Base-by-base conservation (phyloP, 2,329 filamentous ascomycete species). In the Fusarium mangiferae region DNA sequence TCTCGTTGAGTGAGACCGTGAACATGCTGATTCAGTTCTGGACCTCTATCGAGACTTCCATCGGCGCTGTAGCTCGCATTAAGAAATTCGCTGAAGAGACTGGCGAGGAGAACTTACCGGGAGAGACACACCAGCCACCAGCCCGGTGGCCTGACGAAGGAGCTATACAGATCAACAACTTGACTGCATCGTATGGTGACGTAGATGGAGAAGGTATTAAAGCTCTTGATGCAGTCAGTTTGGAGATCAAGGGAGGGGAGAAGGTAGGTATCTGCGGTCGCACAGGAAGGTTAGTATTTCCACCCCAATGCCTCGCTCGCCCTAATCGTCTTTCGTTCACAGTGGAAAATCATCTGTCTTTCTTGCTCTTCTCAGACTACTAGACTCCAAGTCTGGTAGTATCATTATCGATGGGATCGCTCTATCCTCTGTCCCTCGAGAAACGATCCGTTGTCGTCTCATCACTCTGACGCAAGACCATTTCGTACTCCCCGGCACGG, bases 311-410 rank as follows among this genome's bases (percentile, higher is more conserved):
- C 11, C 28, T 30, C 22, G 18, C 14, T 20, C 38, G 28, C 35
- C 38, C 51, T 61, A 59, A 51, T 36, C 20, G 38, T 33, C 48
- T 44, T 60, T 42, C 28, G 24, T 39, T 33, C 18, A 13, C 15
- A 88, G 87, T 57, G 87, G 88, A 1, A 89, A 89, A 78, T 86
- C 84, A 0, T 87, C 86, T 1, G 78, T 89, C 3, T 78, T 88
- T 6, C 79, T 86, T 14, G 80, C 83, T 3, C 78, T 90, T 13
- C 83, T 89, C 41, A 83, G 86, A 12, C 83, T 90, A 35, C 75
- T 89, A 10, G 84, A 88, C 15, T 77, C 83, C 33, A 81, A 80
- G 6, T 70, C 70, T 4, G 78, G 80, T 0, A 79, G 68, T 11
- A 84, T 90, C 44, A 76, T 62, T 5, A 81, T 90, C 20, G 87